phyloP scores from a whole-genome alignment of 257 asterid species.

The Solanum clarkiae region DNA sequence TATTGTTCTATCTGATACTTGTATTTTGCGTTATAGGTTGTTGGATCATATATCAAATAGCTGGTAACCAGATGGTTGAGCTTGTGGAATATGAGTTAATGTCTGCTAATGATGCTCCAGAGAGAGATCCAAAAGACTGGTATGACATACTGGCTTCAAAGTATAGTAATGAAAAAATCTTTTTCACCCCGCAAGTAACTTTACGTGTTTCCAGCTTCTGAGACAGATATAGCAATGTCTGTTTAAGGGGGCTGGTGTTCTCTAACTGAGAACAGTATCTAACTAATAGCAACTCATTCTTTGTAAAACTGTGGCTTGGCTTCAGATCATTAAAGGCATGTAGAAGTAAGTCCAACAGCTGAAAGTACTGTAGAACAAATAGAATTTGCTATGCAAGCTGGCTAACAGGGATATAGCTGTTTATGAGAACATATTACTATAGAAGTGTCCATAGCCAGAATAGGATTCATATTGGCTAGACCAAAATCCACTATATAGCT shows the following conservation, averaged over 20 bases:
- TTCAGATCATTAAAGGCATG: neutral
- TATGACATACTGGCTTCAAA: slow-evolving; percentile 13
- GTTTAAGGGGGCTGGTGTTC: neutral
- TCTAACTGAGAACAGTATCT: neutral
- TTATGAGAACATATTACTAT: neutral
- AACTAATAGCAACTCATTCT: neutral
- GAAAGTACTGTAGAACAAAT: neutral
- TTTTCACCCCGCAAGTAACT: neutral
- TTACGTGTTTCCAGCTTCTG: neutral
- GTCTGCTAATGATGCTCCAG: slow-evolving; percentile 96
- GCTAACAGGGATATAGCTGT: neutral
- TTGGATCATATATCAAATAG: slow-evolving; percentile 65
- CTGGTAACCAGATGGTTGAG: slow-evolving; percentile 41
- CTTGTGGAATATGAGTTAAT: slow-evolving; percentile 74
- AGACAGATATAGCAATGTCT: neutral
- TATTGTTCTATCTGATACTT: neutral
- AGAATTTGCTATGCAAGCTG: neutral
- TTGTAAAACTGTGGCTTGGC: neutral
- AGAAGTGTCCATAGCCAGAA: neutral
- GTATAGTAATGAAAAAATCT: neutral
- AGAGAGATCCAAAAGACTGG: slow-evolving; percentile 97
- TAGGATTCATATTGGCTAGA: neutral
- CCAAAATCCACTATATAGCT: neutral
- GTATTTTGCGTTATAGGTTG: slow-evolving; percentile 47
- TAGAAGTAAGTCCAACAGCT: neutral